Base-by-base conservation (phyloP, 495 filamentous ascomycete genomes). In the Penicillium silybi region DNA sequence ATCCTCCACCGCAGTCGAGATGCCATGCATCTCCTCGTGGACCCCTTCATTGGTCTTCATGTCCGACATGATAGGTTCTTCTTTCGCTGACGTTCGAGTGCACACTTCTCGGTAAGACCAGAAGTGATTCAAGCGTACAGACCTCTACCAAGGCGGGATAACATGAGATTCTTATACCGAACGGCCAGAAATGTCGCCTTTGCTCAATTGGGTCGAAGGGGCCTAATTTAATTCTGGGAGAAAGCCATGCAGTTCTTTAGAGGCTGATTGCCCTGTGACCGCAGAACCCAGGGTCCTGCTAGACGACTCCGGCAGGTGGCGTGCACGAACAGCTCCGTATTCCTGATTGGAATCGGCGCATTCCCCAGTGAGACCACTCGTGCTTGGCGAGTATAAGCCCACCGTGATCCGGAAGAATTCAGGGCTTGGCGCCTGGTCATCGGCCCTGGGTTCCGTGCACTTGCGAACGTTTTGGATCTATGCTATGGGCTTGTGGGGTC, bases 1-100 rank as follows among this genome's bases (percentile, higher is more conserved):
- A 13, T 65, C 42, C 11, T 65, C 56, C 9, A 51, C 19, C 11
- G 39, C 41, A 27, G 44, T 40, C 23, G 59, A 61, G 43, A 65
- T 55, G 51, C 59, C 62, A 41, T 64, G 56, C 27, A 55, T 41
- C 51, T 63, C 63, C 37, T 64, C 60, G 41, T 64, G 56, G 29
- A 53, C 41, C 49, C 61, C 63, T 41, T 64, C 60, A 8, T 53
- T 37, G 15, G 27, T 27, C 7, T 52, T 46, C 9, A 29, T 44
- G 29, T 63, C 58, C 52, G 63, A 64, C 63, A 63, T 66, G 29
- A 15, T 32, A 10, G 2, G 3, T 32, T 32, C 29, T 8, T 1
- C 2, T 32, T 15, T 10, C 26, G 11, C 29, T 32, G 29, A 11
- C 11, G 29, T 10, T 15, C 29, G 29, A 32, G 29, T 13, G 3